phyloP scores from a whole-genome alignment of 495 filamentous ascomycete species.

The Penicillium steckii region DNA sequence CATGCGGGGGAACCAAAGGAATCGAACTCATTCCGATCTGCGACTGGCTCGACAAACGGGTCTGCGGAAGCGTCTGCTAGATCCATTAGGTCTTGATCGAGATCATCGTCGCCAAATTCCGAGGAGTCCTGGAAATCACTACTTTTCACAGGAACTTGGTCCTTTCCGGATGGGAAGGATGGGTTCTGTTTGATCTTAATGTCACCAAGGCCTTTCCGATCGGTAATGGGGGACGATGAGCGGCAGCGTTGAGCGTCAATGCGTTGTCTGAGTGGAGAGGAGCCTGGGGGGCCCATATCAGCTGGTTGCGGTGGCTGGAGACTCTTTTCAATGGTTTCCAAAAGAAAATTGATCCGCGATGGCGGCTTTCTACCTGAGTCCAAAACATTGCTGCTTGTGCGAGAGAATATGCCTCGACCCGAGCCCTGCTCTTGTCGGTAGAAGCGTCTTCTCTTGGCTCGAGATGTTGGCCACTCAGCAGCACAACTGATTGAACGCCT shows the following conservation, averaged over 20 bases:
- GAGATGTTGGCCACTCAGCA: constrained; percentile 54
- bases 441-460: constrained; percentile 52
- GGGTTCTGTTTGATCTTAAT: constrained; percentile 9
- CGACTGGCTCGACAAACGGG: constrained; percentile 26
- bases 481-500: constrained; percentile 75
- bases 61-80: constrained; percentile 39
- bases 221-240: constrained; percentile 48
- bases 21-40: constrained; percentile 11
- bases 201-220: constrained; percentile 13
- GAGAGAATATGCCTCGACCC: constrained; percentile 44
- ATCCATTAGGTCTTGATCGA: constrained; percentile 55
- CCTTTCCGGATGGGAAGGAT: constrained; percentile 1
- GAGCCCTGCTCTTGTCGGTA: constrained; percentile 28
- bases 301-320: constrained; percentile 40
- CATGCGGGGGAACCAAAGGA: constrained; percentile 19
- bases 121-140: constrained; percentile 42
- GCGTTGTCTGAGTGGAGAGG: constrained; percentile 52
- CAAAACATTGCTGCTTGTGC: constrained; percentile 52
- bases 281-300: constrained; percentile 44
- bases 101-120: constrained; percentile 61
- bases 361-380: constrained; percentile 49
- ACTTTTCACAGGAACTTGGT: constrained; percentile 6
- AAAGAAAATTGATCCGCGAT: constrained; percentile 58
- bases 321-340: constrained; percentile 67
- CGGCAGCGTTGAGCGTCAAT: constrained; percentile 34